phyloP scores from a whole-genome alignment of 768 basidiomycete genomes.

The Mycena leptocephala region DNA sequence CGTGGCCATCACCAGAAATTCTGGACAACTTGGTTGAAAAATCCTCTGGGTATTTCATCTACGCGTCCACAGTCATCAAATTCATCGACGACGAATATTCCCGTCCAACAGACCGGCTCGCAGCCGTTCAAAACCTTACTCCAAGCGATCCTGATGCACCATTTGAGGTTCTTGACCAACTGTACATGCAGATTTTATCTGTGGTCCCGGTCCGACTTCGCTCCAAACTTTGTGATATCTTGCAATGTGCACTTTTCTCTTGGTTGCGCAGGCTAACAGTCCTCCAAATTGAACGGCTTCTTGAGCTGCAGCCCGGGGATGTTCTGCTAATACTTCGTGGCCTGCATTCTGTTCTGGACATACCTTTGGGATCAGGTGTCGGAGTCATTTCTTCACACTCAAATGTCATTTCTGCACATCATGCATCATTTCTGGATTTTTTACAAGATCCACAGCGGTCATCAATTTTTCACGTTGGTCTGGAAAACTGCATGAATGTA shows the following conservation, averaged over 20 bases:
- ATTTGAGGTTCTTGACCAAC: not conserved
- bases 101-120: not conserved
- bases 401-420: too few species aligned
- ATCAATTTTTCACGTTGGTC: not conserved
- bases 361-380: not conserved
- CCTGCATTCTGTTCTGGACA: not conserved
- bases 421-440: not conserved
- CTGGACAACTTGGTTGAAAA: not conserved
- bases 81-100: slow-evolving; percentile 1
- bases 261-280: not conserved
- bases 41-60: slow-evolving; percentile 7
- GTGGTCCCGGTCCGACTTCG: not conserved
- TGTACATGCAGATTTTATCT: not conserved
- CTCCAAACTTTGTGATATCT: not conserved
- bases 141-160: not conserved
- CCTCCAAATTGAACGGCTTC: not conserved
- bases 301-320: not conserved
- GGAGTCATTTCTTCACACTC: too few species aligned
- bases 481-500: not conserved
- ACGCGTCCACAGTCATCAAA: not conserved
- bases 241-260: not conserved
- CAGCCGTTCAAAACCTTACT: not conserved
- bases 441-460: not conserved
- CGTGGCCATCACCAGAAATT: not conserved
- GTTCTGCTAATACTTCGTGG: not conserved